Conservation (phyloP, 768 basidiomycete genomes). For the Hygrocybe punicea region DNA sequence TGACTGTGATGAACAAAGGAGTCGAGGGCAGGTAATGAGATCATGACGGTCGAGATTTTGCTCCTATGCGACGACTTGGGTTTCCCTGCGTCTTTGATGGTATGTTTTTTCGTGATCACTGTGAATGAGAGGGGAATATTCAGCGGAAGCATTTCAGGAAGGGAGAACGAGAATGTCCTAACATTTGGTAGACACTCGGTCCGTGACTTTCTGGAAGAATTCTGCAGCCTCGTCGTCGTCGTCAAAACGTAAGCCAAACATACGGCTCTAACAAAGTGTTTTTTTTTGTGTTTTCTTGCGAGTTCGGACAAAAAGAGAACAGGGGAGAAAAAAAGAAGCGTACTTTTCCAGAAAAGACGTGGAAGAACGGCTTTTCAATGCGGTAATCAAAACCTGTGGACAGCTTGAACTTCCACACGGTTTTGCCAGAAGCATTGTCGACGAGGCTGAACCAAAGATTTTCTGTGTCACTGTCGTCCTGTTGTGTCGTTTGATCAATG, state of each 20-base stretch:
- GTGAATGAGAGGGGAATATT: not conserved
- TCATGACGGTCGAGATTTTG: constrained; percentile 41
- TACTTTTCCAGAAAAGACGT: constrained; percentile 83
- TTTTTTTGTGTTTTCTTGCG: constrained; percentile 25
- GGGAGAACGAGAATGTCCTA: constrained; percentile 12
- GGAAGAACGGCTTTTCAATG: constrained; percentile 88
- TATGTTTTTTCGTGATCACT: not conserved
- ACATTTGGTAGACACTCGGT: constrained; percentile 27
- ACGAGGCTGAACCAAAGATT: constrained; percentile 64
- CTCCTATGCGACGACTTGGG: constrained; percentile 23
- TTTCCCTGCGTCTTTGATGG: not conserved
- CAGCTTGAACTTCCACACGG: constrained; percentile 67
- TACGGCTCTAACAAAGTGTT: constrained; percentile 47
- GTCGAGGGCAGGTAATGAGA: constrained; percentile 56
- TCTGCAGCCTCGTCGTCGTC: constrained; percentile 47
- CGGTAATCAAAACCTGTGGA: constrained; percentile 64
- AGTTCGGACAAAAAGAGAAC: not conserved
- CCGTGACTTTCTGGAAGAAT: constrained; percentile 40
- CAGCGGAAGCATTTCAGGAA: not conserved
- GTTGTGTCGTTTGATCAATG: constrained; percentile 32
- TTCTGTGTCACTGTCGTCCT: constrained; percentile 16
- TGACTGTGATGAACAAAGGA: constrained; percentile 68
- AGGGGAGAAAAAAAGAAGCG: constrained; percentile 27
- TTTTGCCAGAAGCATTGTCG: constrained; percentile 53
- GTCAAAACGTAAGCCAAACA: constrained; percentile 51